phyloP scores from a whole-genome alignment of 139 green algal species.

The Penium margaritaceum region DNA sequence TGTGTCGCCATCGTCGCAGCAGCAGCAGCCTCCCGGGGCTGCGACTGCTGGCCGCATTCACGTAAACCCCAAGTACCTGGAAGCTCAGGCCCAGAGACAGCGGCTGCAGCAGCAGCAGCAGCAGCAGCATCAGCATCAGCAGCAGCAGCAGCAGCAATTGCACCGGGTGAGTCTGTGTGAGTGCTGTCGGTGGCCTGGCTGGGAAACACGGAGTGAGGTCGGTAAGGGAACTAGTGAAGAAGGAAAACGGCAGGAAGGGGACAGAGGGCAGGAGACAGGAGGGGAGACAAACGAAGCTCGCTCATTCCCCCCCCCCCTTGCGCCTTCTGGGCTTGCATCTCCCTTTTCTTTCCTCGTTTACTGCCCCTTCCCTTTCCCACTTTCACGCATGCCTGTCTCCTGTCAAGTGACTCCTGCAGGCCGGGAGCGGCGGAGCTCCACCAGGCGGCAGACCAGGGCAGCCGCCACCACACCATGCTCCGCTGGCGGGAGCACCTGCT shows the following conservation, averaged over 20 bases:
- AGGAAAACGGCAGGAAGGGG: slow-evolving; percentile 3
- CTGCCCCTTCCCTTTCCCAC: too few species aligned
- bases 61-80: slow-evolving; percentile 42
- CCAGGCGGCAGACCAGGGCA: too few species aligned
- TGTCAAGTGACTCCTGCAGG: too few species aligned
- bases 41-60: slow-evolving; percentile 21
- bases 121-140: not conserved
- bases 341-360: too few species aligned
- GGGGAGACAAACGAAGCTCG: not conserved
- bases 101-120: slow-evolving; percentile 10
- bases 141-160: too few species aligned
- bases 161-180: slow-evolving; percentile 11
- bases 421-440: too few species aligned
- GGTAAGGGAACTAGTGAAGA: too few species aligned
- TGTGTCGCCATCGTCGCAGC: not conserved
- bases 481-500: too few species aligned
- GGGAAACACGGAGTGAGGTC: too few species aligned
- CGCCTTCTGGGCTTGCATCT: not conserved
- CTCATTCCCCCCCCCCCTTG: not conserved
- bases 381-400: too few species aligned
- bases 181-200: too few species aligned
- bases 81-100: slow-evolving; percentile 32
- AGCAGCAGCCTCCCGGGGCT: not conserved
- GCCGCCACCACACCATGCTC: too few species aligned
- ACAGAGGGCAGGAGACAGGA: not conserved